Evolutionary conservation across 768 basidiomycete genomes (phyloP).

Genomic region (Tulasnella sp.): DNA sequence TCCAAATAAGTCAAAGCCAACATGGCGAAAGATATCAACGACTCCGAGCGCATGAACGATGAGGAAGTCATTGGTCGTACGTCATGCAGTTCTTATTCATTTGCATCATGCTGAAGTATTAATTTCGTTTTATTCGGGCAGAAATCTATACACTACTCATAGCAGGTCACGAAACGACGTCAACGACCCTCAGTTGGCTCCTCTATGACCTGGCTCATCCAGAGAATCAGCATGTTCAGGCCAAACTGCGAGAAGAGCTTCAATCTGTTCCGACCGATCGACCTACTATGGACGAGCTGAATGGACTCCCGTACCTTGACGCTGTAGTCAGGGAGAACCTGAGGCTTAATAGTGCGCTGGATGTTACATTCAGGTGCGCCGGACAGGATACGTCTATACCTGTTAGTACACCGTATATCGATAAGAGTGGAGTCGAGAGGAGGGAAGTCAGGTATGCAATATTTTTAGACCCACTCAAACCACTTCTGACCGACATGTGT

Average conservation of each 20-base stretch:
- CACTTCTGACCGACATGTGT: neutral
- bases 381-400: slow-evolving; percentile 21
- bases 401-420: slow-evolving; percentile 16
- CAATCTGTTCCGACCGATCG: slow-evolving; percentile 27
- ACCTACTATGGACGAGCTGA: slow-evolving; percentile 34
- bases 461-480: neutral
- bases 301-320: slow-evolving; percentile 37
- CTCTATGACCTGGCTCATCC: slow-evolving; percentile 21
- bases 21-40: slow-evolving; percentile 56
- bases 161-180: slow-evolving; percentile 58
- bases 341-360: slow-evolving; percentile 8
- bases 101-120: neutral
- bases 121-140: neutral
- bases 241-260: slow-evolving; percentile 38
- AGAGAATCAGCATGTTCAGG: slow-evolving; percentile 37
- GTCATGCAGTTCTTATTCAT: slow-evolving; percentile 32
- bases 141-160: neutral
- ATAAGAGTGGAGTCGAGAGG: slow-evolving; percentile 18
- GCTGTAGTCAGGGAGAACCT: slow-evolving; percentile 27
- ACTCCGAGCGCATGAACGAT: slow-evolving; percentile 55
- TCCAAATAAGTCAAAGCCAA: slow-evolving; percentile 50
- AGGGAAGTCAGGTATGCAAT: neutral
- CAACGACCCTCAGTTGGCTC: slow-evolving; percentile 1
- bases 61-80: slow-evolving; percentile 57
- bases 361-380: neutral